Evolutionary conservation across 495 filamentous ascomycete species (phyloP).

Genomic region (Usnea hakonensis): DNA sequence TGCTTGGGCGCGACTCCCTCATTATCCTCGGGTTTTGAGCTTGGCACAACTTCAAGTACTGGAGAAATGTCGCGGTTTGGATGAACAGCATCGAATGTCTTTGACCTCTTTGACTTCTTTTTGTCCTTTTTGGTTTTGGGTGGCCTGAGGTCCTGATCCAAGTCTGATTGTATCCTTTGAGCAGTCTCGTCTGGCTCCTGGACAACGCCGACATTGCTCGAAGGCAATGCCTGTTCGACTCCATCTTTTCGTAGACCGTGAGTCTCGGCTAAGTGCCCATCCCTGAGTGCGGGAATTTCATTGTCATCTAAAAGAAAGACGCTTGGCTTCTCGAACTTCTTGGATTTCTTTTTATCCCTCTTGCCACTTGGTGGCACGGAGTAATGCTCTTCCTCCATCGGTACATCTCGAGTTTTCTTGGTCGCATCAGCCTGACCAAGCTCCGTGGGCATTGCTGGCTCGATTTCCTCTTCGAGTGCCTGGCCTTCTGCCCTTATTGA

Average conservation of each 20-base stretch:
- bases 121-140: constrained; percentile 29
- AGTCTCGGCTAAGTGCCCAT: constrained; percentile 11
- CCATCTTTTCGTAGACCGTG: constrained; percentile 11
- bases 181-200: background rate
- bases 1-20: constrained; percentile 22
- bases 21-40: constrained; percentile 8
- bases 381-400: constrained; percentile 4
- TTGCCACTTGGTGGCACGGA: constrained; percentile 18
- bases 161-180: background rate
- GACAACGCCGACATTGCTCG: background rate
- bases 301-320: constrained; percentile 13
- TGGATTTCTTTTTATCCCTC: constrained; percentile 33
- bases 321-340: constrained; percentile 31
- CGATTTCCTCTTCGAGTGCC: background rate
- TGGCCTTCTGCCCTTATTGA: background rate
- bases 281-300: constrained; percentile 6
- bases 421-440: background rate
- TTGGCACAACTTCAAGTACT: constrained; percentile 5
- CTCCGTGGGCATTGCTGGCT: background rate
- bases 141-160: constrained; percentile 8
- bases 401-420: background rate
- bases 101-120: constrained; percentile 40
- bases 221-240: background rate
- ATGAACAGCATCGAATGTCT: constrained; percentile 23
- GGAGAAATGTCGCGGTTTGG: constrained; percentile 20